Evolutionary conservation across 495 filamentous ascomycete genomes (phyloP).

Genomic region (Tirmania nivea): DNA sequence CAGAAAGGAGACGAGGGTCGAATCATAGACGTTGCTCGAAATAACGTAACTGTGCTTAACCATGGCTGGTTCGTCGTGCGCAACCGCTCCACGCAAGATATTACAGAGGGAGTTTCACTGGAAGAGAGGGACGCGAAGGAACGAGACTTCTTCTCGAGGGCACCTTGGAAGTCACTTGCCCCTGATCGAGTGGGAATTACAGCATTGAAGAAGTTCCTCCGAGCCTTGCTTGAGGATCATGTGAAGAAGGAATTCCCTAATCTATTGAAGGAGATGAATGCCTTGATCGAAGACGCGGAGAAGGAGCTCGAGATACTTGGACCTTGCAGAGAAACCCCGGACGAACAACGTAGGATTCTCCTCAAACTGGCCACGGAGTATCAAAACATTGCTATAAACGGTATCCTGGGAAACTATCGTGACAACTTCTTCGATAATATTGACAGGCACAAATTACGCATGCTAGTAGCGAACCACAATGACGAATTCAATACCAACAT

Average conservation of each 20-base stretch:
- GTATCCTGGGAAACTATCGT: constrained; percentile 17
- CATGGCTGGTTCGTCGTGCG: constrained; percentile 33
- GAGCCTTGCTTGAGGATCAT: constrained; percentile 13
- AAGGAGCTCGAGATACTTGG: constrained; percentile 18
- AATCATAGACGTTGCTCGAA: constrained; percentile 18
- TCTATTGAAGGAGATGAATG: constrained; percentile 19
- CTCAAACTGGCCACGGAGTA: not conserved
- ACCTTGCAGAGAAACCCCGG: constrained; percentile 15
- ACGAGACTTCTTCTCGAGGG: constrained; percentile 21
- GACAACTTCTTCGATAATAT: constrained; percentile 4
- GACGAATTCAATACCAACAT: constrained; percentile 9
- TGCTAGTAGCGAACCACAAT: constrained; percentile 12
- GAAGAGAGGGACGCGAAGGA: constrained; percentile 21
- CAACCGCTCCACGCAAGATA: constrained; percentile 28
- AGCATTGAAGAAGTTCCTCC: constrained; percentile 9
- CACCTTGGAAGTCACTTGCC: constrained; percentile 22
- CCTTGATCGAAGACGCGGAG: constrained; percentile 4
- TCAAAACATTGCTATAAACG: constrained; percentile 8
- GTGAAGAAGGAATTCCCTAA: not conserved
- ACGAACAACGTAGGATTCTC: constrained; percentile 21
- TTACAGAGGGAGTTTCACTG: constrained; percentile 15
- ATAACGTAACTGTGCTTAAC: constrained; percentile 20
- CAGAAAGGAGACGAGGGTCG: constrained; percentile 21
- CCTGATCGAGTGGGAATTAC: constrained; percentile 20
- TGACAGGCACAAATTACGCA: constrained; percentile 6